Evolutionary conservation across 1,284 basidiomycete genomes (phyloP).

Genomic region (Bondarzewia mesenterica): DNA sequence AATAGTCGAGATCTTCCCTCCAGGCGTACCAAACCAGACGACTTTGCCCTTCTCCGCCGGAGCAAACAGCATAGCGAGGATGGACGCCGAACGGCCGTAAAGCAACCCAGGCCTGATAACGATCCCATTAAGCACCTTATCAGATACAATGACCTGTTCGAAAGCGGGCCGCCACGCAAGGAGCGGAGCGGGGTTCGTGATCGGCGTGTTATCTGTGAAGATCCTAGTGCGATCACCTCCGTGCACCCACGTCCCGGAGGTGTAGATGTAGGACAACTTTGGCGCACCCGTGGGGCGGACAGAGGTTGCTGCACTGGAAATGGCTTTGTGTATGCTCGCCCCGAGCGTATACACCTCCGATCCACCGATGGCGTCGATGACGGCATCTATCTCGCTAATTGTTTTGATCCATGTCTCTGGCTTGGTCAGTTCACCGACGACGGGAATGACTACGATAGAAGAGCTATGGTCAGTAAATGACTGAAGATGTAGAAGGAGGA

Average conservation of each 20-base stretch:
- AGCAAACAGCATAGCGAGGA: conserved; percentile 31
- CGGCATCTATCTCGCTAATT: conserved; percentile 34
- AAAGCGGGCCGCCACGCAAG: conserved; percentile 28
- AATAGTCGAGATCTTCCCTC: conserved; percentile 33
- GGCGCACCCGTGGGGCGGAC: conserved; percentile 26
- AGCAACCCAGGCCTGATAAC: conserved; percentile 41
- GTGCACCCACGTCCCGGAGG: conserved; percentile 41
- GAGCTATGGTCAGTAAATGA: neutral
- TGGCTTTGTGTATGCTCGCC: conserved; percentile 25
- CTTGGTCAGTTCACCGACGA: conserved; percentile 10
- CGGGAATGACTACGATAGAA: neutral
- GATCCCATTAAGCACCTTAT: conserved; percentile 34
- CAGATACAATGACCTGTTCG: conserved; percentile 28
- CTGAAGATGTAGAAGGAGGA: neutral
- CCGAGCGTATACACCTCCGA: conserved; percentile 16
- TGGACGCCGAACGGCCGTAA: conserved; percentile 38
- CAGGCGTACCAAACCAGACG: conserved; percentile 31
- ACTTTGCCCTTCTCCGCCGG: conserved; percentile 27
- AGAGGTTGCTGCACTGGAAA: conserved; percentile 22
- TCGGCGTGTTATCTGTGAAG: conserved; percentile 29
- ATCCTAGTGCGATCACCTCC: conserved; percentile 27
- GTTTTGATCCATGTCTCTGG: conserved; percentile 31
- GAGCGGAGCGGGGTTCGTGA: conserved; percentile 20
- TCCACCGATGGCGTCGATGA: conserved; percentile 30
- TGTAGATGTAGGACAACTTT: conserved; percentile 43